These are phyloP conservation scores for Lycium barbarum DNA, from an alignment of 257 asterid genomes.

Conservation along the genomic window DNA sequence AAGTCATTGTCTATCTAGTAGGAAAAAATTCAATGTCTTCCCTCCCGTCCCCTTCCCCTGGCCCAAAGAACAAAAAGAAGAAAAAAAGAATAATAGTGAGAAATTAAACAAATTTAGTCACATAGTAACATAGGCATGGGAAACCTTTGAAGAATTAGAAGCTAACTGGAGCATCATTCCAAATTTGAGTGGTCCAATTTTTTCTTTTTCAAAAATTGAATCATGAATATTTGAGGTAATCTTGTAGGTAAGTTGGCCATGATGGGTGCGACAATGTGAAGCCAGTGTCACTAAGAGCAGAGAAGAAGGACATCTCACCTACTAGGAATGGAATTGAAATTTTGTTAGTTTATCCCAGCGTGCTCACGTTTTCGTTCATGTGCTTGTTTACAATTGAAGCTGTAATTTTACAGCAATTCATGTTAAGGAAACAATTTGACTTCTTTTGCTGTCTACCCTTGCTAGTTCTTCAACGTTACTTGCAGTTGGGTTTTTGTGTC, in stretches of 20 bases:
- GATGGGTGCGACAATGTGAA: conserved; percentile 29
- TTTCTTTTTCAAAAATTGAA: neutral
- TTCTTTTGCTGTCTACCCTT: conserved; percentile 14
- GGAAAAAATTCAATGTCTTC: too few relatives aligned
- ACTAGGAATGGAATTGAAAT: neutral
- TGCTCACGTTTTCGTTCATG: conserved; percentile 25
- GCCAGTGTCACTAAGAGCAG: neutral
- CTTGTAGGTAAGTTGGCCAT: neutral
- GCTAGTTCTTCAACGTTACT: neutral
- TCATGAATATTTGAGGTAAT: neutral
- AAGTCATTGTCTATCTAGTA: neutral
- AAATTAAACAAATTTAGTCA: neutral
- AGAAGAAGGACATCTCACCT: conserved; percentile 27
- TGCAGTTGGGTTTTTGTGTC: neutral
- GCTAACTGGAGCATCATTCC: neutral
- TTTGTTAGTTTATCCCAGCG: conserved; percentile 20
- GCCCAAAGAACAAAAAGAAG: too few relatives aligned
- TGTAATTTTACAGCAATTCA: neutral
- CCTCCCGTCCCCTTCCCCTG: too few relatives aligned
- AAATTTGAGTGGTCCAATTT: conserved; percentile 5
- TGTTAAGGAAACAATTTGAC: neutral
- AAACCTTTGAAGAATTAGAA: neutral
- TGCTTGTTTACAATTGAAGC: conserved; percentile 15
- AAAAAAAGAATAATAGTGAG: neutral
- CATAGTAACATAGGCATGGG: neutral